phyloP scores from a whole-genome alignment of 768 basidiomycete species.

The Termitomyces sp. region DNA sequence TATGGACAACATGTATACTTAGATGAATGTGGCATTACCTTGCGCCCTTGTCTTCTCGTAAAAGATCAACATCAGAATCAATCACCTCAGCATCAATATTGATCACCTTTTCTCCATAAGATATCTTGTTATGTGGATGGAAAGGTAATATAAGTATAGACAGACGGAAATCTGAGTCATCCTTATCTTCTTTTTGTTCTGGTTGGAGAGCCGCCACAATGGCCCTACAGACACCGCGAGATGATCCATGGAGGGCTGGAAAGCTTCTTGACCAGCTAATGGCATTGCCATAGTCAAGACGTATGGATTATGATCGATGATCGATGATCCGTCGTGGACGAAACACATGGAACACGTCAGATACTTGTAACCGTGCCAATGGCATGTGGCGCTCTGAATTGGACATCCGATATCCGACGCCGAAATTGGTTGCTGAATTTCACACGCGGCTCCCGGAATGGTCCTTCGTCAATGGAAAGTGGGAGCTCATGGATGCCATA shows the following conservation, averaged over 20 bases:
- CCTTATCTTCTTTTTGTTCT: neutral
- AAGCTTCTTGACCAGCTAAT: neutral
- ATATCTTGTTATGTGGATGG: neutral
- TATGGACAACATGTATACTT: no score
- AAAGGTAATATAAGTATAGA: neutral
- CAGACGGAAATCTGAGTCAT: neutral
- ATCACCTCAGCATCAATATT: neutral
- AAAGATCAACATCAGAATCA: neutral
- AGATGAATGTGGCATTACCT: no score
- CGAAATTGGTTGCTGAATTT: no score
- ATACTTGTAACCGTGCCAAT: neutral
- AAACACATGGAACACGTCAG: neutral
- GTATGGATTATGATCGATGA: no score
- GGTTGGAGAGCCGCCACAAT: neutral
- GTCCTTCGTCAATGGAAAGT: neutral
- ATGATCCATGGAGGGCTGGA: neutral
- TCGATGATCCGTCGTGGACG: neutral
- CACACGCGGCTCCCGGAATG: neutral
- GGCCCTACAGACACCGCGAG: neutral
- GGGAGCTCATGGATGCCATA: neutral
- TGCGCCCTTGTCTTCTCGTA: no score
- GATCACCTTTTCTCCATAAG: neutral
- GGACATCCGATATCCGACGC: no score
- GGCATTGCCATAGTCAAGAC: neutral
- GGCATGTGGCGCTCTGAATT: neutral